Evolutionary conservation across 2,329 filamentous ascomycete species (phyloP), one percentile per base, ranked within the genome.

Genomic region (Colletotrichum ledebouriae): DNA sequence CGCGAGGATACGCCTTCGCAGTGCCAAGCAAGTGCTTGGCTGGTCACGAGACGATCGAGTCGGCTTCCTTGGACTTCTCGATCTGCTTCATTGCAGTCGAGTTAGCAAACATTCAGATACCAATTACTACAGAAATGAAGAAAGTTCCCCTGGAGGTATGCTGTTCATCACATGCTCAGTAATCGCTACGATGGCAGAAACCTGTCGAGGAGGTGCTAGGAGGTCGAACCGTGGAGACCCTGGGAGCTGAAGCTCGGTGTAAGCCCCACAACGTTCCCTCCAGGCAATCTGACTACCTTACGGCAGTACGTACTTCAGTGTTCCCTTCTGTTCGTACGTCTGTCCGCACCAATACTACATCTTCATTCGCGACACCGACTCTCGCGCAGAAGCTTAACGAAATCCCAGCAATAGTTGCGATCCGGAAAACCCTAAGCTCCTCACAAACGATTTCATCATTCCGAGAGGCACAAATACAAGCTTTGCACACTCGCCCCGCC

Each of bases 31-130:
- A 49, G n/a, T 20, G 22, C 22, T 49, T 44, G 20, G 22, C n/a
- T 39, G 13, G 33, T n/a, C 47, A 42, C 9, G 37, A 12, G 46
- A 50, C 33, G 17, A 13, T 15, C 37, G n/a, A 15, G 20, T 41
- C 25, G 29, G 42, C 47, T 9, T 15, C 49, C 11, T n/a, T n/a
- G 15, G 22, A 50, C 15, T 34, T 13, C 39, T 46, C 42, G 37
- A 44, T 42, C 33, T 34, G 20, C 42, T 22, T 29, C 29, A 12
- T 11, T 10, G 9, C 37, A 29, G 13, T 50, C 44, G 39, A 44
- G 20, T 11, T 44, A 42, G n/a, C 56, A 25, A 59, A 3, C 13
- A 58, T 34, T 46, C 41, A 47, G 25, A 58, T 46, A 58, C 39
- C 41, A 55, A 20, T 17, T n/a, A 20, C 20, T 13, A 29, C 12